A percentile compares a stretch with the other conserved stretches of the same genome.
Conservation (phyloP, 176 grass and related monocot species). For the Cenchrus fungigraminus region DNA sequence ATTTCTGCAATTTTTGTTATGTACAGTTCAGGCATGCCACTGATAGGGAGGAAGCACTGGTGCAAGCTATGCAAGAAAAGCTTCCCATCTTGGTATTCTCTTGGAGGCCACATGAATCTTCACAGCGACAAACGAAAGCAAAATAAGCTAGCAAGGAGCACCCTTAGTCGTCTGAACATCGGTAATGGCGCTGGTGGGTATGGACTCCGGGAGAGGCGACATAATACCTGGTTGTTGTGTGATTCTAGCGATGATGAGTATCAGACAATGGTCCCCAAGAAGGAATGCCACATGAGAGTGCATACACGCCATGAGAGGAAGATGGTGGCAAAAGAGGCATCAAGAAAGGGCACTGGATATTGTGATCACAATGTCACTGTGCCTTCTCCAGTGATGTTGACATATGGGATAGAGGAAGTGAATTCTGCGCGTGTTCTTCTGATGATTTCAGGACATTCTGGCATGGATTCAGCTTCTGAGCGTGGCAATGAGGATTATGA, state of each 20-base stretch:
- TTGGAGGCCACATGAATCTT: slow-evolving; percentile 50
- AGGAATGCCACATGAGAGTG: slow-evolving; percentile 42
- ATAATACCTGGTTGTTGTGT: not conserved
- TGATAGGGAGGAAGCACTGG: slow-evolving; percentile 27
- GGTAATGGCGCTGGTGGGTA: not conserved
- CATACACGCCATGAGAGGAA: slow-evolving; percentile 20
- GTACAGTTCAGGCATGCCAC: slow-evolving; percentile 38
- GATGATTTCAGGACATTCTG: slow-evolving; percentile 46
- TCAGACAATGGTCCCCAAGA: slow-evolving; percentile 24
- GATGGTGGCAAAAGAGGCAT: slow-evolving; percentile 1
- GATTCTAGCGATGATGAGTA: slow-evolving; percentile 37
- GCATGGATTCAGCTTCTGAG: slow-evolving; percentile 10
- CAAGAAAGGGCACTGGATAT: slow-evolving; percentile 17
- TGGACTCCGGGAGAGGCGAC: slow-evolving; percentile 30
- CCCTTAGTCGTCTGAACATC: not conserved
- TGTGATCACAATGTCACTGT: not conserved
- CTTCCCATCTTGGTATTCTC: slow-evolving; percentile 44
- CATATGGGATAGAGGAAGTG: slow-evolving; percentile 37
- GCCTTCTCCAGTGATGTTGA: not conserved
- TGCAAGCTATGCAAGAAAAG: slow-evolving; percentile 52
- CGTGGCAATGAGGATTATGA: not conserved
- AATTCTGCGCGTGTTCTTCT: slow-evolving; percentile 48
- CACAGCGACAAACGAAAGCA: slow-evolving; percentile 29
- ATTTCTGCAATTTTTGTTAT: slow-evolving; percentile 20
- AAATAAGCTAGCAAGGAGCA: slow-evolving; percentile 7